These are phyloP conservation scores for Aspergillus avenaceus DNA, from an alignment of 495 filamentous ascomycete genomes.

Conservation along the genomic window DNA sequence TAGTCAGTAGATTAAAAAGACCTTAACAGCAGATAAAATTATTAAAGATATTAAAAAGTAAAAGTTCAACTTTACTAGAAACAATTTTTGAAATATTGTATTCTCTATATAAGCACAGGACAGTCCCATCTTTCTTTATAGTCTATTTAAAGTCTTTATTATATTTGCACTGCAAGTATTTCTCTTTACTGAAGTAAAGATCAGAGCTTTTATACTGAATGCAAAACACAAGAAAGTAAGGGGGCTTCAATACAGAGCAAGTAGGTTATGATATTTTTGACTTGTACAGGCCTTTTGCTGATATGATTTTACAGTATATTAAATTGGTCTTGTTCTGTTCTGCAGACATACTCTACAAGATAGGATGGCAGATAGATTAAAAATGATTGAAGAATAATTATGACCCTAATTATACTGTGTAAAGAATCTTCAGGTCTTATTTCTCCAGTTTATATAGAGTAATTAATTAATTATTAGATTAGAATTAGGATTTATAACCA, in stretches of 20 bases:
- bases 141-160: slow-evolving; percentile 17
- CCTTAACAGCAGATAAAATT: slow-evolving; percentile 1
- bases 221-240: slow-evolving; percentile 11
- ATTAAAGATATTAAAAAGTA: slow-evolving; percentile 16
- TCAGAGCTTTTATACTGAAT: slow-evolving; percentile 17
- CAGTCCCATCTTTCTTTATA: slow-evolving; percentile 13
- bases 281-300: not conserved
- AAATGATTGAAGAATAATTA: not conserved
- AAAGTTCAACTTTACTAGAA: slow-evolving; percentile 15
- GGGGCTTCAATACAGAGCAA: slow-evolving; percentile 13
- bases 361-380: not conserved
- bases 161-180: slow-evolving; percentile 18
- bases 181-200: slow-evolving; percentile 21
- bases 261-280: not conserved
- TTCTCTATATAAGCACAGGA: slow-evolving; percentile 14
- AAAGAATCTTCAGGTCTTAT: not conserved
- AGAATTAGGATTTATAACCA: not conserved
- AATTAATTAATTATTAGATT: not conserved
- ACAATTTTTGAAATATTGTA: slow-evolving; percentile 15
- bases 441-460: not conserved
- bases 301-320: slow-evolving; percentile 8
- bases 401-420: not conserved
- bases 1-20: slow-evolving; percentile 4
- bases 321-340: slow-evolving; percentile 13
- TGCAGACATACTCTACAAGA: not conserved